A percentile compares a stretch with the other conserved stretches of the same genome.
Conservation (phyloP, 768 basidiomycete genomes). For the Lentinula lateritia region DNA sequence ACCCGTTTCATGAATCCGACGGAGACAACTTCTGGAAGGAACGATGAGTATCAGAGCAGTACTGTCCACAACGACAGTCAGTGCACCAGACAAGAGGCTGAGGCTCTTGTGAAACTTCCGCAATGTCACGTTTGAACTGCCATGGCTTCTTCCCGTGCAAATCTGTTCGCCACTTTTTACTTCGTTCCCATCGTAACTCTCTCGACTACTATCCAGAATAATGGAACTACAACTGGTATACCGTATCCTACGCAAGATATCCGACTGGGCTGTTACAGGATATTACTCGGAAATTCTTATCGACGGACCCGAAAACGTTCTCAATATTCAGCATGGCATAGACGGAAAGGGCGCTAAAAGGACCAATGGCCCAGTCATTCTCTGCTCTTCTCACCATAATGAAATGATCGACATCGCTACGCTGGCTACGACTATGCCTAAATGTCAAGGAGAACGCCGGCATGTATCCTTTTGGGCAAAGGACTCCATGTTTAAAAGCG, state of each 20-base stretch:
- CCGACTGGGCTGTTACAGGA: constrained; percentile 51
- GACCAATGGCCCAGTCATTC: constrained; percentile 16
- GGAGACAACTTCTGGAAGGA: no score
- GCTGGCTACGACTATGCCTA: constrained; percentile 50
- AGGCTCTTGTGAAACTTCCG: no score
- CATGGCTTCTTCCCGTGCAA: no score
- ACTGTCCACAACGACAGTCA: no score
- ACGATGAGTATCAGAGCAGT: no score
- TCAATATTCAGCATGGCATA: not conserved
- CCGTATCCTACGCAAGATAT: constrained; percentile 51
- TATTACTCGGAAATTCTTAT: constrained; percentile 63
- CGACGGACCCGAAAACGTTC: constrained; percentile 49
- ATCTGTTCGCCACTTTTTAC: not conserved
- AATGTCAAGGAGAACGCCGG: constrained; percentile 29
- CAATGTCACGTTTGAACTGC: no score
- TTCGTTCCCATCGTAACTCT: not conserved
- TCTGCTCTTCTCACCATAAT: constrained; percentile 60
- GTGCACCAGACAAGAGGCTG: no score
- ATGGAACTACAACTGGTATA: constrained; percentile 55
- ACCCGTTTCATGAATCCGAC: no score
- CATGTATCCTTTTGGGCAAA: constrained; percentile 69
- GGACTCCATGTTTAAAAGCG: constrained; percentile 59
- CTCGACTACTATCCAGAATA: not conserved
- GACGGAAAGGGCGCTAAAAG: not conserved
- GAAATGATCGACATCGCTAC: constrained; percentile 59